phyloP scores from a whole-genome alignment of 2,329 filamentous ascomycete species.

The Apiospora kogelbergensis region DNA sequence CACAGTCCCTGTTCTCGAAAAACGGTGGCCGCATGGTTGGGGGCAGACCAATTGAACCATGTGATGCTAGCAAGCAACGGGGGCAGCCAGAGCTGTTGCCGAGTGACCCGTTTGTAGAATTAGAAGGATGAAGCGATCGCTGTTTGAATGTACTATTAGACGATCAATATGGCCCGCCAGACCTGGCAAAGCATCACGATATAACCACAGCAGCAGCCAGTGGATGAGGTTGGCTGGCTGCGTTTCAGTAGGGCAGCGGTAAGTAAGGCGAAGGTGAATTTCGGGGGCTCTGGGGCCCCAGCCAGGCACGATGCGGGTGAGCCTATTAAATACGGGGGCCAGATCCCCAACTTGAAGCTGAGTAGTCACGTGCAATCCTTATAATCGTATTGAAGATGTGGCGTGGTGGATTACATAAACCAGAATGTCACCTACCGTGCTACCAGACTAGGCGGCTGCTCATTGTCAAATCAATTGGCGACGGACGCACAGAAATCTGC shows the following conservation, averaged over 20 bases:
- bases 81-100: not conserved
- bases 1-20: not conserved
- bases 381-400: too few relatives aligned
- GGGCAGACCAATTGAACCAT: not conserved
- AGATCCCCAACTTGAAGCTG: not conserved
- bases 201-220: not conserved
- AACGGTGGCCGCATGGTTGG: not conserved
- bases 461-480: not conserved
- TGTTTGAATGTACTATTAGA: not conserved
- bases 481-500: constrained; percentile 2
- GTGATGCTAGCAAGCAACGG: not conserved
- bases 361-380: not conserved
- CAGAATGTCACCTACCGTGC: not conserved
- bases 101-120: not conserved
- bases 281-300: not conserved
- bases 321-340: not conserved
- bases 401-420: not conserved
- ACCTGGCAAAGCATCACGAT: not conserved
- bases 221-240: not conserved
- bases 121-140: not conserved
- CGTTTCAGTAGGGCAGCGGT: not conserved
- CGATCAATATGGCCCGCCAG: not conserved
- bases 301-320: constrained; percentile 3
- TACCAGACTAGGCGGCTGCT: not conserved
- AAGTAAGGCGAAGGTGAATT: not conserved